Evolutionary conservation across 2,329 filamentous ascomycete genomes (phyloP), one percentile per base, ranked within the genome.

Genomic region (Lasiodiplodia citricola): DNA sequence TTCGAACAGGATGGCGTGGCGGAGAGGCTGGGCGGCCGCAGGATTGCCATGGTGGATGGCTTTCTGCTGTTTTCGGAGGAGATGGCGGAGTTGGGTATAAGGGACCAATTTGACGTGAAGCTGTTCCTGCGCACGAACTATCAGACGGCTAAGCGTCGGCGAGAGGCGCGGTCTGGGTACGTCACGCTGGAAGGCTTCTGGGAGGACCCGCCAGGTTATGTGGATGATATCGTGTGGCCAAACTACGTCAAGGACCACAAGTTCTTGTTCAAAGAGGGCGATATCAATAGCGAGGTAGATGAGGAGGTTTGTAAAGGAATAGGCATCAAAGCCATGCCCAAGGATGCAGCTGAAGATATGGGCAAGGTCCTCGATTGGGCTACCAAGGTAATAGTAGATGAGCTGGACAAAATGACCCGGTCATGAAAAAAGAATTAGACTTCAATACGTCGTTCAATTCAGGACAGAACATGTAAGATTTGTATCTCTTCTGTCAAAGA

Each of bases 201-300:
- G 96, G 87, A 90, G 68, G 96, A 99, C 79, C 96, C 96, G 0
- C 93, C 93, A 0, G 94, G 93, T 0, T 99, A 98, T 78, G 94
- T 98, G 47, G 94, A 98, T 78, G 88, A 92, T 77, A 87, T 99
- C 67, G 96, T 99, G 4, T 99, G 96, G 96, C 95, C 95, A 3
- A 95, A 97, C 74, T 98, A 97, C 79, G 92, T 92, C 3, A 84
- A 87, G 66, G 88, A 93, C 74, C 94, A 98, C 81, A 83, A 84
- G 25, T 97, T 92, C 85, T 83, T 99, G 78, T 96, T 97, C 76
- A 80, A 90, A 71, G 81, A 83, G 8, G 90, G 88, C 0, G 83
- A 94, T 76, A 91, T 93, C 11, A 79, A 91, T 73, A 87, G 87
- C 0, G 75, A 80, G 57, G 76, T 90, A 11, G 83, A 87, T 51